A percentile compares a stretch with the other conserved stretches of the same genome.
Evolutionary conservation across 345 rosid genomes (phyloP).

Genomic region (Sisymbrium irio): DNA sequence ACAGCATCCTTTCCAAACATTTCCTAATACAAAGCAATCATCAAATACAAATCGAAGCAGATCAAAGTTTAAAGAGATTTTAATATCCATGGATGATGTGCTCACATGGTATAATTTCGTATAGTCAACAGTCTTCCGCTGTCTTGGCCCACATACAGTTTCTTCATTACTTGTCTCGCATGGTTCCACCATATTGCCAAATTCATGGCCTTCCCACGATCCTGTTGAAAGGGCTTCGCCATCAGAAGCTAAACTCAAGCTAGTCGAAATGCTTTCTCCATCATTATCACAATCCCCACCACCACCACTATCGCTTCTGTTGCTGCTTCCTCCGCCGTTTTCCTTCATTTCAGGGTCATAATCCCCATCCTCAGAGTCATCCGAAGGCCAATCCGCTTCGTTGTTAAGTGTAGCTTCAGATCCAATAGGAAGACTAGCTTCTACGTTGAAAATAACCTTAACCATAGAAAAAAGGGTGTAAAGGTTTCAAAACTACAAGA

Average conservation of each 20-base stretch:
- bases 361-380: constrained; percentile 91
- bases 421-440: constrained; percentile 65
- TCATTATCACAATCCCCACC: constrained; percentile 50
- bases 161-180: constrained; percentile 62
- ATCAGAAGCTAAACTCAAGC: constrained; percentile 82
- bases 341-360: constrained; percentile 79
- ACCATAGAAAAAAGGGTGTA: constrained; percentile 10
- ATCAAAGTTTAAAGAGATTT: neutral
- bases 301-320: constrained; percentile 42
- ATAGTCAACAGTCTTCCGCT: constrained; percentile 79
- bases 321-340: constrained; percentile 28
- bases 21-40: constrained; percentile 54
- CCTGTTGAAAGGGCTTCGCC: constrained; percentile 52
- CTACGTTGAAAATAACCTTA: constrained; percentile 87
- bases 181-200: constrained; percentile 48
- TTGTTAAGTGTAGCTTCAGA: constrained; percentile 49
- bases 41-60: neutral
- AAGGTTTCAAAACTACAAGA: constrained; percentile 14
- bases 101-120: constrained; percentile 83
- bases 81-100: constrained; percentile 12
- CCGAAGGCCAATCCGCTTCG: constrained; percentile 93
- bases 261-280: constrained; percentile 54
- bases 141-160: constrained; percentile 67
- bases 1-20: constrained; percentile 95
- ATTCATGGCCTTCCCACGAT: constrained; percentile 41